phyloP scores from a whole-genome alignment of 768 basidiomycete genomes.

The Tricholoma bakamatsutake region DNA sequence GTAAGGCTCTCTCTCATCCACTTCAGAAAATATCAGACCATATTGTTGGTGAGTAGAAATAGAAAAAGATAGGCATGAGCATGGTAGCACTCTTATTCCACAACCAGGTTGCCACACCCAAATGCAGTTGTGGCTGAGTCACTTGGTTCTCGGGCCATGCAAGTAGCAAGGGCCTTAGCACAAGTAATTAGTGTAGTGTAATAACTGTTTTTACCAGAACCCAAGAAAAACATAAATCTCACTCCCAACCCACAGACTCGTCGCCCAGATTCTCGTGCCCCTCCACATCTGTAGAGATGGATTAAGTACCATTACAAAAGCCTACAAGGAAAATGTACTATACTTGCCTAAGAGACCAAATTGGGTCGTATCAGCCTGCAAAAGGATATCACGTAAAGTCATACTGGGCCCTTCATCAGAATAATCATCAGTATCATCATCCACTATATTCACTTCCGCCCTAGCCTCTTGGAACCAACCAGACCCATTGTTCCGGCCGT shows the following conservation, averaged over 20 bases:
- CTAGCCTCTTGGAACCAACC: background rate
- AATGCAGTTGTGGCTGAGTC: too few relatives aligned
- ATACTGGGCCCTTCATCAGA: conserved; percentile 37
- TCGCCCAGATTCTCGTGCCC: conserved; percentile 9
- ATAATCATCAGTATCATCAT: conserved; percentile 15
- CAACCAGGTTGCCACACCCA: too few relatives aligned
- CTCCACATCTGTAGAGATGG: conserved; percentile 9
- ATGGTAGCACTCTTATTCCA: too few relatives aligned
- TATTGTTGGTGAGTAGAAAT: too few relatives aligned
- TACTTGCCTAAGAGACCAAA: conserved; percentile 33
- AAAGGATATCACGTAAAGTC: conserved; percentile 42
- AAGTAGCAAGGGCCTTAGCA: too few relatives aligned
- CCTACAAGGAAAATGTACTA: background rate
- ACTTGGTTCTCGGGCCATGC: too few relatives aligned
- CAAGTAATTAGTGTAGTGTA: too few relatives aligned
- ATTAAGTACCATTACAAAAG: background rate
- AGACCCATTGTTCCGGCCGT: background rate
- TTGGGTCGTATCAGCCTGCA: conserved; percentile 31
- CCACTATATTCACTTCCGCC: background rate
- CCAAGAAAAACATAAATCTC: background rate
- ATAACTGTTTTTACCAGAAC: too few relatives aligned
- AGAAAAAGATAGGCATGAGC: too few relatives aligned
- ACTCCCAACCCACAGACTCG: conserved; percentile 19
- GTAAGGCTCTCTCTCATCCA: too few relatives aligned
- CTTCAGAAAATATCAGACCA: too few relatives aligned